Evolutionary conservation across 176 grass and related monocot genomes (phyloP).

Genomic region (Bolboschoenus planiculmis): DNA sequence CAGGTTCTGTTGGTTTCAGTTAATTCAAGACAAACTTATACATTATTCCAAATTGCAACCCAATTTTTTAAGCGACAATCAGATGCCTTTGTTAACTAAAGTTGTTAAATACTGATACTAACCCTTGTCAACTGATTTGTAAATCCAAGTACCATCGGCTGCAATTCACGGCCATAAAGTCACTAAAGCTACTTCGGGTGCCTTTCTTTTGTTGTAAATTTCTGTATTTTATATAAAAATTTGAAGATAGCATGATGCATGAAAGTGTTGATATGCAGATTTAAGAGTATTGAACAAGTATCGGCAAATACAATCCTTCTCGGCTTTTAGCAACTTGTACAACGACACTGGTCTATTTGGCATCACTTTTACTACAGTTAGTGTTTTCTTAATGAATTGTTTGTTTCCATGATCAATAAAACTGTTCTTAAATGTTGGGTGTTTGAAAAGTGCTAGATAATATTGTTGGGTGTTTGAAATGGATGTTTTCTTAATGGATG

Average conservation of each 20-base stretch:
- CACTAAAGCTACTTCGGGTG: not conserved
- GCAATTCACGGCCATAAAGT: not conserved
- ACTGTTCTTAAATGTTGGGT: not conserved
- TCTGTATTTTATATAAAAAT: not conserved
- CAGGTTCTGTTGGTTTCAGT: not conserved
- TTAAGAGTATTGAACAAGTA: slow-evolving; percentile 59
- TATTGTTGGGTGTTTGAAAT: not conserved
- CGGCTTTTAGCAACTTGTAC: slow-evolving; percentile 65
- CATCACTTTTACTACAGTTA: slow-evolving; percentile 45
- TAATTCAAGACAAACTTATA: not conserved
- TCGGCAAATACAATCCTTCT: slow-evolving; percentile 53
- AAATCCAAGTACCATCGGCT: not conserved
- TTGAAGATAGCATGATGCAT: not conserved
- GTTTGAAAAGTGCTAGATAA: not conserved
- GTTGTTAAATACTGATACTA: not conserved
- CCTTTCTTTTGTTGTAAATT: not conserved
- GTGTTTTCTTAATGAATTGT: not conserved
- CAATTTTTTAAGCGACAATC: not conserved
- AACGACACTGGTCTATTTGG: slow-evolving; percentile 77
- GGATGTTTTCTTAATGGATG: not conserved
- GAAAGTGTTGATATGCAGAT: slow-evolving; percentile 48
- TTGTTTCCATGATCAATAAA: not conserved
- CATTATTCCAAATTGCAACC: not conserved
- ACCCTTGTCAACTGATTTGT: not conserved
- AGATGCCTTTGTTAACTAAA: not conserved